Conservation (phyloP, 768 basidiomycete genomes). For the Asterophora lycoperdoides region DNA sequence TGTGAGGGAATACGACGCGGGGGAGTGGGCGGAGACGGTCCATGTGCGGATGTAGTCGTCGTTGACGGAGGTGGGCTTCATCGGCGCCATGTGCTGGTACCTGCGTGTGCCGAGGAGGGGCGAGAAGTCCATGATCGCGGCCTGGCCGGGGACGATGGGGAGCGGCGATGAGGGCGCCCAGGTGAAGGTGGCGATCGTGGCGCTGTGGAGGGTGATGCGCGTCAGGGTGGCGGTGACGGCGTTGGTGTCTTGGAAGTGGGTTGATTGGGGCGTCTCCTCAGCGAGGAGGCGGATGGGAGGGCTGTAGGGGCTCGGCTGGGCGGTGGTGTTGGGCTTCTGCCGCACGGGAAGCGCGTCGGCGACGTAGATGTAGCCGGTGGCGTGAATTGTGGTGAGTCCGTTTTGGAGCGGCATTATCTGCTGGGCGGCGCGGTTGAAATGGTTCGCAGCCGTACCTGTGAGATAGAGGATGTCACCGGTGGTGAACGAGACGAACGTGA, state of each 20-base stretch:
- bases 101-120: slow-evolving; percentile 41
- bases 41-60: slow-evolving; percentile 65
- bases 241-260: slow-evolving; percentile 26
- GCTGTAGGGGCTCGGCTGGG: slow-evolving; percentile 47
- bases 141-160: slow-evolving; percentile 43
- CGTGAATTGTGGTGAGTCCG: slow-evolving; percentile 41
- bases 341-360: slow-evolving; percentile 52
- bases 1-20: slow-evolving; percentile 39
- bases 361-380: slow-evolving; percentile 52
- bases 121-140: slow-evolving; percentile 51
- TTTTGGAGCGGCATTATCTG: slow-evolving; percentile 53
- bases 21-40: slow-evolving; percentile 47
- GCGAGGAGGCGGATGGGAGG: slow-evolving; percentile 51
- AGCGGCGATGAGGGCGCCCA: slow-evolving; percentile 36
- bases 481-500: slow-evolving; percentile 52
- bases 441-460: slow-evolving; percentile 51
- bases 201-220: slow-evolving; percentile 39
- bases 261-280: slow-evolving; percentile 35
- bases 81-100: slow-evolving; percentile 50
- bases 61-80: slow-evolving; percentile 41
- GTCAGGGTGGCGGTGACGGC: slow-evolving; percentile 35
- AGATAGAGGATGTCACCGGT: slow-evolving; percentile 58
- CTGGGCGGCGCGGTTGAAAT: slow-evolving; percentile 45
- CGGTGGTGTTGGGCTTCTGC: slow-evolving; percentile 26
- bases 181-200: slow-evolving; percentile 51